Evolutionary conservation across 768 basidiomycete genomes (phyloP).

Genomic region (Leccinum truebloodii): DNA sequence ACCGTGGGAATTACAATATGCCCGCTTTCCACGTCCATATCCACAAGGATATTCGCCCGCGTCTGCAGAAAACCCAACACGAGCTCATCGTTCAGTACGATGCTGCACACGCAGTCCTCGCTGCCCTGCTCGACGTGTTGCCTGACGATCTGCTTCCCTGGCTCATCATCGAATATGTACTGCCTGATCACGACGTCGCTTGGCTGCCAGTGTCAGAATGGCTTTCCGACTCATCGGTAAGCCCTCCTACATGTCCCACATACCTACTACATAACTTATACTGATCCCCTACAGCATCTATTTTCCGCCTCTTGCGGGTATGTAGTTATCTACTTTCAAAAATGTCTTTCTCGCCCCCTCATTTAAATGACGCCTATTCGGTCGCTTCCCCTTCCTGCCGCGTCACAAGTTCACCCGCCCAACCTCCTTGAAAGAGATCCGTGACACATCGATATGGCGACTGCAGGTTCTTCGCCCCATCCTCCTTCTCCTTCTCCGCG

Average conservation of each 20-base stretch:
- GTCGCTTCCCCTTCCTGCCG: conserved; percentile 23
- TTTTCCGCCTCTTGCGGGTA: conserved; percentile 67
- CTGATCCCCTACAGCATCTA: conserved; percentile 38
- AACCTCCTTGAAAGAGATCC: conserved; percentile 60
- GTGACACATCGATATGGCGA: conserved; percentile 59
- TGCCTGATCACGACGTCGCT: conserved; percentile 45
- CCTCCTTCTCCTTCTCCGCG: conserved; percentile 44
- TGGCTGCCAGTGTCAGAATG: conserved; percentile 53
- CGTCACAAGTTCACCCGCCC: conserved; percentile 66
- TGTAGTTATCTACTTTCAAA: conserved; percentile 18
- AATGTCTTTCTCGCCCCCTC: background rate
- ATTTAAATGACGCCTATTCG: background rate
- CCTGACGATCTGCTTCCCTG: conserved; percentile 60
- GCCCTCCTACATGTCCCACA: no score
- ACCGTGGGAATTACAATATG: background rate
- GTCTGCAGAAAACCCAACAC: conserved; percentile 48
- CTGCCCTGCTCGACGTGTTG: conserved; percentile 50
- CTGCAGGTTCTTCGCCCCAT: conserved; percentile 37
- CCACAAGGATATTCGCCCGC: background rate
- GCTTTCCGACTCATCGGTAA: conserved; percentile 63
- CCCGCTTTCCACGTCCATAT: background rate
- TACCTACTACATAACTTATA: background rate
- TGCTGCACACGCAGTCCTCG: conserved; percentile 47
- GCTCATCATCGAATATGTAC: conserved; percentile 56
- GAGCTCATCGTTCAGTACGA: conserved; percentile 51